Base-by-base conservation (phyloP, 306 rosid genomes). In the Malus sieversii region DNA sequence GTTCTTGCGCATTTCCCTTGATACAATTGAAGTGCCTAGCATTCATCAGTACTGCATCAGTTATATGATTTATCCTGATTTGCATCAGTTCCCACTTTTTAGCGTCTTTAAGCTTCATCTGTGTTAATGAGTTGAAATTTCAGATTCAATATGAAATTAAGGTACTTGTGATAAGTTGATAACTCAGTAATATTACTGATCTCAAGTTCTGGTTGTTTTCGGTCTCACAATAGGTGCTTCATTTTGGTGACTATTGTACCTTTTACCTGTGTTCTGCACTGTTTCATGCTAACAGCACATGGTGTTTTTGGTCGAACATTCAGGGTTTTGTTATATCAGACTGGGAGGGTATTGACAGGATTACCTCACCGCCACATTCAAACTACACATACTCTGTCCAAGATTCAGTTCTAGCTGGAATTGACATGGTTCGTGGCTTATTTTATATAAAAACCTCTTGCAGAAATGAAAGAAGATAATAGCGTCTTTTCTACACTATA, bases 311-410 rank as follows among this genome's bases (percentile, higher is more conserved):
- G 45, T 70, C 79, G 85, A 72, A 81, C 78, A 81, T 57, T 80
- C 91, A 95, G 99, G 99, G 99, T 71, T 95, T 95, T 87, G 97
- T 95, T 81, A 95, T 95, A 81, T 92, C 99, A 60, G 99, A 95
- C 80, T 95, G 99, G 99, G 91, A 88, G 81, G 99, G 97, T 70
- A 69, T 95, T 74, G 99, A 95, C 81, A 87, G 83, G 82, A 85
- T 92, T 66, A 92, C 97, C 30, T 10, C 96, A 8, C 91, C 97
- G 19, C 87, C 86, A 1, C 92, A 86, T 87, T 76, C 93, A 72
- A 92, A 95, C 82, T 92, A 92, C 88, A 68, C 99, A 14, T 95
- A 85, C 86, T 89, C 97, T 29, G 89, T 95, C 68, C 89, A 95
- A 85, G 91, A 93, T 70, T 51, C 93, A 69, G 76, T 95, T 80